These are phyloP conservation scores for Fomitopsis palustris DNA, from an alignment of 1,284 basidiomycete species.

Conservation along the genomic window DNA sequence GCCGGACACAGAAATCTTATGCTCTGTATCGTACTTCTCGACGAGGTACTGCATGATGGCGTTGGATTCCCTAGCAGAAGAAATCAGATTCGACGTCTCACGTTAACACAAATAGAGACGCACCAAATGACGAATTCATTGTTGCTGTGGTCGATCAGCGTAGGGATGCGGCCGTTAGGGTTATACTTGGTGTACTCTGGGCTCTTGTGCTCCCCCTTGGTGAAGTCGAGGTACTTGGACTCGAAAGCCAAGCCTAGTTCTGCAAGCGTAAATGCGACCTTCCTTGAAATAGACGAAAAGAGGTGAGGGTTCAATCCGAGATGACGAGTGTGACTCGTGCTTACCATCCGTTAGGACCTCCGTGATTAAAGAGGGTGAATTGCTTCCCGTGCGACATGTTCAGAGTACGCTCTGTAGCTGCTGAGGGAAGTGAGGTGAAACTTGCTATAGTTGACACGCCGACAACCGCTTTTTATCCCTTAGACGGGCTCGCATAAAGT, in stretches of 20 bases:
- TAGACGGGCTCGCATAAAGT: too few relatives aligned
- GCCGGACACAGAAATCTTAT: slow-evolving; percentile 24
- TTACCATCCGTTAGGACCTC: slow-evolving; percentile 15
- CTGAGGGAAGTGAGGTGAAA: too few relatives aligned
- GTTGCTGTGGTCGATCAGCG: slow-evolving; percentile 7
- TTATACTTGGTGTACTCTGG: slow-evolving; percentile 6
- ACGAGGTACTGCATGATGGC: slow-evolving; percentile 33
- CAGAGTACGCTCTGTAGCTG: too few relatives aligned
- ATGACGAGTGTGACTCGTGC: background rate
- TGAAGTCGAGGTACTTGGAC: slow-evolving; percentile 11
- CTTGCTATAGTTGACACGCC: too few relatives aligned
- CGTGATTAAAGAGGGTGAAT: slow-evolving; percentile 24
- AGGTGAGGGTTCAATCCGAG: background rate
- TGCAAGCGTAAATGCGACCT: slow-evolving; percentile 4
- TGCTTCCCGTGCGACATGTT: slow-evolving; percentile 15
- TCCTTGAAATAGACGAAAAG: slow-evolving; percentile 2
- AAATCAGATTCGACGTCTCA: too few relatives aligned
- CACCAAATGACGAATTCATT: slow-evolving; percentile 8
- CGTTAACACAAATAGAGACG: background rate
- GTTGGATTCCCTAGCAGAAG: slow-evolving; percentile 30
- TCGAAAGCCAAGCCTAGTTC: slow-evolving; percentile 6
- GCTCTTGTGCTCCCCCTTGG: slow-evolving; percentile 6
- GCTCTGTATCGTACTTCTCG: slow-evolving; percentile 31
- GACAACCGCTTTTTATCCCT: too few relatives aligned
- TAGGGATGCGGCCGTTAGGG: slow-evolving; percentile 8